phyloP scores from a whole-genome alignment of 345 rosid genomes.

The Lepidium sativum region DNA sequence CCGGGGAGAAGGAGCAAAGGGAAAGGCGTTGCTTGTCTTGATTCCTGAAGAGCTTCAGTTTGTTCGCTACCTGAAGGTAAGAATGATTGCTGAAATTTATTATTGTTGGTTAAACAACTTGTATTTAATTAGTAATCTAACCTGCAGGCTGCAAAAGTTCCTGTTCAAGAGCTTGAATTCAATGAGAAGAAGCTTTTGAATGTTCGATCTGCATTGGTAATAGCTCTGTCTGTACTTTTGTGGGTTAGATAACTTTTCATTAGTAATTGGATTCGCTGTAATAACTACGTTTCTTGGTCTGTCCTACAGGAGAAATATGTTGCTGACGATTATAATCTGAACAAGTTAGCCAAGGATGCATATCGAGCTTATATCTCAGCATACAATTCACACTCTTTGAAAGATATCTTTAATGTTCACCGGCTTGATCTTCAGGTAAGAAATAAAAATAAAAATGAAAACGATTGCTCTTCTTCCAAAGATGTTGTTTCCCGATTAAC shows the following conservation, averaged over 20 bases:
- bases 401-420: constrained; percentile 91
- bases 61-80: constrained; percentile 81
- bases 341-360: constrained; percentile 90
- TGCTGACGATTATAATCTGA: constrained; percentile 54
- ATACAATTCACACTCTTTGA: constrained; percentile 92
- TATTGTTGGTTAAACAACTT: neutral
- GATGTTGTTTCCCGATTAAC: neutral
- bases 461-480: neutral
- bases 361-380: constrained; percentile 84
- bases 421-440: constrained; percentile 92
- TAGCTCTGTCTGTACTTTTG: neutral
- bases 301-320: constrained; percentile 78
- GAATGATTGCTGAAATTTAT: neutral
- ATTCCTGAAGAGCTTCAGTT: constrained; percentile 94
- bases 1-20: constrained; percentile 96
- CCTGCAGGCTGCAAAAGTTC: constrained; percentile 79
- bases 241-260: neutral
- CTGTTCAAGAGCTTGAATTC: constrained; percentile 83
- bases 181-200: constrained; percentile 72
- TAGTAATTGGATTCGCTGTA: neutral
- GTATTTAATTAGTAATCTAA: neutral
- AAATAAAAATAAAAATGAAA: no score
- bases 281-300: neutral
- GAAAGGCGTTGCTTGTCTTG: constrained; percentile 85
- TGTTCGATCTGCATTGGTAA: constrained; percentile 83